These are phyloP conservation scores for Stagonosporopsis tanaceti DNA, from an alignment of 2,329 filamentous ascomycete genomes.

Conservation along the genomic window DNA sequence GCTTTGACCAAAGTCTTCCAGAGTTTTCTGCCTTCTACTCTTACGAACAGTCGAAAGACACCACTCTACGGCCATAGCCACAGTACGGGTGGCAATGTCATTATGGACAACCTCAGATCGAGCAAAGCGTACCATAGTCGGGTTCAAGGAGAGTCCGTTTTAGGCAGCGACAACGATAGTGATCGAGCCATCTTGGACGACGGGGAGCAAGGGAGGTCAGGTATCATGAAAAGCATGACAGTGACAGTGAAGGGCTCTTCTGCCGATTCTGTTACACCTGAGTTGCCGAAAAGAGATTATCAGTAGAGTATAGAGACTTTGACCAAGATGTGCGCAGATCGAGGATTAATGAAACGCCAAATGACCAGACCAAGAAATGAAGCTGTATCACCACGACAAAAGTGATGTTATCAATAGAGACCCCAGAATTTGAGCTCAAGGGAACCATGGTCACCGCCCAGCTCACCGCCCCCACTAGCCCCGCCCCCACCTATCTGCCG, in stretches of 20 bases:
- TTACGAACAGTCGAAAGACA: conserved; percentile 6
- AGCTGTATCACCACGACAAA: too few species aligned
- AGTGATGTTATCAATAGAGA: too few species aligned
- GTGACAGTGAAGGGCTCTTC: conserved; percentile 1
- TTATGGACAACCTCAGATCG: conserved; percentile 3
- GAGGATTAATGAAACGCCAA: too few species aligned
- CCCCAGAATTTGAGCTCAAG: too few species aligned
- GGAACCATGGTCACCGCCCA: background rate
- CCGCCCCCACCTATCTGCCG: conserved; percentile 16
- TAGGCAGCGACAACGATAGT: conserved; percentile 34
- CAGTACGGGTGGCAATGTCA: background rate
- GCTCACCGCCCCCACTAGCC: background rate
- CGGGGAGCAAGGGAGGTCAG: background rate
- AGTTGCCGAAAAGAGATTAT: background rate
- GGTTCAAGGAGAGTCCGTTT: conserved; percentile 25
- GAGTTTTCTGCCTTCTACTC: conserved; percentile 24
- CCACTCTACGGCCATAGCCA: conserved; percentile 12
- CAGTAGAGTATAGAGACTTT: background rate
- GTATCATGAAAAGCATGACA: conserved; percentile 35
- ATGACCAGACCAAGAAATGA: background rate
- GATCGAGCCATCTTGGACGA: conserved; percentile 32
- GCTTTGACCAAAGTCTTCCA: conserved; percentile 28
- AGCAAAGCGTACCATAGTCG: conserved; percentile 35
- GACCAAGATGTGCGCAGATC: too few species aligned
- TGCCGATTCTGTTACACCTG: background rate